A percentile compares a stretch with the other conserved stretches of the same genome.
These are phyloP conservation scores for Euphorbia lathyris DNA, from an alignment of 345 rosid genomes.

Conservation along the genomic window DNA sequence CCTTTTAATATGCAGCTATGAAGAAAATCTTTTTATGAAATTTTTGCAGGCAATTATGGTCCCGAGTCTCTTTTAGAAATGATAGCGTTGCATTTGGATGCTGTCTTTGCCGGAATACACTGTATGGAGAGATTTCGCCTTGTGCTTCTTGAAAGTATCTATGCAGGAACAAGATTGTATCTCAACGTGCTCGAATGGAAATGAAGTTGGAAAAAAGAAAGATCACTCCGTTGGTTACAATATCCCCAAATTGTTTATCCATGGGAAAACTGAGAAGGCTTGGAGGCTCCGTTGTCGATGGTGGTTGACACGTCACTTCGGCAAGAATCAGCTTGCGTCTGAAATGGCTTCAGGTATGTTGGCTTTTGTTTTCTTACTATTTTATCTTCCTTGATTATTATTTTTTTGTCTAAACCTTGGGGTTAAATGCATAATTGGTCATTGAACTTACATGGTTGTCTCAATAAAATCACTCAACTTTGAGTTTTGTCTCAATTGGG, in stretches of 20 bases:
- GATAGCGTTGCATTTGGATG: conserved; percentile 86
- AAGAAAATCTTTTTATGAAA: neutral
- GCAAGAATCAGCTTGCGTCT: conserved; percentile 41
- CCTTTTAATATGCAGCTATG: neutral
- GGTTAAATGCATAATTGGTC: too few relatives aligned
- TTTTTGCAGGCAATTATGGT: conserved; percentile 47
- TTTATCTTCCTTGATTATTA: too few relatives aligned
- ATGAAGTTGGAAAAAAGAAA: conserved; percentile 31
- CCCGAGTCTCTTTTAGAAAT: conserved; percentile 56
- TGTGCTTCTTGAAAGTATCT: conserved; percentile 51
- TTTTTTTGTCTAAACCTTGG: neutral
- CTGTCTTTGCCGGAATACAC: conserved; percentile 37
- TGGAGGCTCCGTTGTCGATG: conserved; percentile 66
- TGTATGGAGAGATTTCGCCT: conserved; percentile 72
- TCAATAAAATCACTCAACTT: too few relatives aligned
- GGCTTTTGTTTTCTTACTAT: neutral
- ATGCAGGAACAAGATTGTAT: conserved; percentile 53
- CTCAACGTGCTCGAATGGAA: conserved; percentile 44
- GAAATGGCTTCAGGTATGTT: conserved; percentile 44
- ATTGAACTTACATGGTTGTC: too few relatives aligned
- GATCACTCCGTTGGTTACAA: conserved; percentile 30
- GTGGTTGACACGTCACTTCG: conserved; percentile 70
- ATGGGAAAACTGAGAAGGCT: conserved; percentile 31
- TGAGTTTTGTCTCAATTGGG: too few relatives aligned
- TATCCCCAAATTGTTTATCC: conserved; percentile 39